These are phyloP conservation scores for Myriosclerotinia curreyana DNA, from an alignment of 2,329 filamentous ascomycete genomes.

Conservation along the genomic window DNA sequence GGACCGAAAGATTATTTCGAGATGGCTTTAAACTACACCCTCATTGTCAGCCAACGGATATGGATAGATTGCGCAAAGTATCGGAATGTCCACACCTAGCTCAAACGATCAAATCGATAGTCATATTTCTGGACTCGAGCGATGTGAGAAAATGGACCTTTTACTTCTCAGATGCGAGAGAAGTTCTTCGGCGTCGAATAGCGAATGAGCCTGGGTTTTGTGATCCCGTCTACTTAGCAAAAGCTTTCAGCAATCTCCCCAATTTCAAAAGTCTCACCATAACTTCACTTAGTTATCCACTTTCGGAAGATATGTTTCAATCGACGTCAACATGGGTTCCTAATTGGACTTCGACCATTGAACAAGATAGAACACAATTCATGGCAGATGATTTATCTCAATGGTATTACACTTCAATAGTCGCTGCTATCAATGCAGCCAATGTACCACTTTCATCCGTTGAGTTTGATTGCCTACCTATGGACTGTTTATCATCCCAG, in stretches of 20 bases:
- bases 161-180: conserved; percentile 20
- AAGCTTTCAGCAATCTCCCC: conserved; percentile 2
- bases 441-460: conserved; percentile 3
- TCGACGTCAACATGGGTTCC: conserved; percentile 13
- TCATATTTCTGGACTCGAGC: conserved; percentile 20
- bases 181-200: conserved; percentile 17
- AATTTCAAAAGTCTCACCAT: conserved; percentile 10
- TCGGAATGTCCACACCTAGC: conserved; percentile 12
- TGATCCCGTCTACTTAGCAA: conserved; percentile 6
- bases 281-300: conserved; percentile 15
- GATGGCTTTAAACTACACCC: conserved; percentile 22
- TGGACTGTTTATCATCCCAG: conserved; percentile 18
- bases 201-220: conserved; percentile 13
- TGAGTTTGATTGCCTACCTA: conserved; percentile 17
- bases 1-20: conserved; percentile 12
- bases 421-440: conserved; percentile 16
- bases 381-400: conserved; percentile 20
- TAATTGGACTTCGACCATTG: conserved; percentile 17
- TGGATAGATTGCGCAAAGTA: conserved; percentile 9
- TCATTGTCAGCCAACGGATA: conserved; percentile 17
- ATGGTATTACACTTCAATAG: conserved; percentile 22
- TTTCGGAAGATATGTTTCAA: conserved; percentile 14
- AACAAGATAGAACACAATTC: conserved; percentile 15
- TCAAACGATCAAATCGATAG: conserved; percentile 14
- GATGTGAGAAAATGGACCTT: conserved; percentile 20